These are phyloP conservation scores for Entelexis sorbosivorans DNA, from an alignment of 1,139 yeast species.

Conservation along the genomic window DNA sequence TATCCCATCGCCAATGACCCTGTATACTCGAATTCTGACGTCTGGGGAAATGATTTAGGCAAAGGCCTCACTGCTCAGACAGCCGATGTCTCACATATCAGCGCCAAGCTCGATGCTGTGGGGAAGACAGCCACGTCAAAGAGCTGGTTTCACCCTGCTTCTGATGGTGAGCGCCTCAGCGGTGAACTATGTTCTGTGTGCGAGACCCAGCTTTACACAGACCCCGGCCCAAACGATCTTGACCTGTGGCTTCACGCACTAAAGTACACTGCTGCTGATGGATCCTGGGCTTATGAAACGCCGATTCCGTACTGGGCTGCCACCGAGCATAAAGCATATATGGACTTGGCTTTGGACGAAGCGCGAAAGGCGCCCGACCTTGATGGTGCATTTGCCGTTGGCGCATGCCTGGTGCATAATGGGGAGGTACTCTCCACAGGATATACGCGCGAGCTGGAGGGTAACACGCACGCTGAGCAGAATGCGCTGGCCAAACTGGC, in stretches of 20 bases:
- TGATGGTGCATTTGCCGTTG: conserved; percentile 83
- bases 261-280: conserved; percentile 40
- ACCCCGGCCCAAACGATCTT: conserved; percentile 78
- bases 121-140: conserved; percentile 62
- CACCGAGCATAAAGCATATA: conserved; percentile 42
- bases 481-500: conserved; percentile 70
- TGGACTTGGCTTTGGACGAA: conserved; percentile 56
- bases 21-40: conserved; percentile 52
- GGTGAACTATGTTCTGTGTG: conserved; percentile 56
- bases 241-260: conserved; percentile 87
- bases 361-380: conserved; percentile 79
- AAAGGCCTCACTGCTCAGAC: conserved; percentile 33
- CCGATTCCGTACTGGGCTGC: conserved; percentile 82
- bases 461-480: conserved; percentile 97
- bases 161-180: conserved; percentile 49
- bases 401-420: conserved; percentile 68
- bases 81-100: conserved; percentile 40
- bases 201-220: conserved; percentile 64
- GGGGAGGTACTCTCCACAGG: conserved; percentile 67
- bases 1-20: conserved; percentile 94
- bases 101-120: conserved; percentile 42
- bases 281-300: conserved; percentile 67
- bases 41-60: conserved; percentile 64
- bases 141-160: conserved; percentile 40
- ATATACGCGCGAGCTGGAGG: conserved; percentile 79